Evolutionary conservation across 768 basidiomycete species (phyloP).

Genomic region (Pholiota microspora): DNA sequence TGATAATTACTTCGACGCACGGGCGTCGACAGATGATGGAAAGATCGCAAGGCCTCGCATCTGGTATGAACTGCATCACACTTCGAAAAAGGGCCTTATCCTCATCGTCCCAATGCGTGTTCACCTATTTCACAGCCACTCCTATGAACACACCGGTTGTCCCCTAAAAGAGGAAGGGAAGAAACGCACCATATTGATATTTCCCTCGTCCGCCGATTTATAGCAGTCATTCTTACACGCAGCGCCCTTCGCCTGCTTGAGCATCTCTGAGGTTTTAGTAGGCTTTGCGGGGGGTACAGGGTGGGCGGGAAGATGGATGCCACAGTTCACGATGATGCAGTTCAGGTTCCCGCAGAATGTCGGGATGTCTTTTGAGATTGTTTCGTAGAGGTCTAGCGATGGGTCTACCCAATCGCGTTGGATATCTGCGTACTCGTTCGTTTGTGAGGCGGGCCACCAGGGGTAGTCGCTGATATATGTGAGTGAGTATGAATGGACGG

Average conservation of each 20-base stretch:
- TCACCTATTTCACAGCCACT: constrained; percentile 13
- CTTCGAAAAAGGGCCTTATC: constrained; percentile 29
- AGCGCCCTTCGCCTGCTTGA: neutral
- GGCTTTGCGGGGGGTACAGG: constrained; percentile 1
- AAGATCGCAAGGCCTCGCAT: constrained; percentile 48
- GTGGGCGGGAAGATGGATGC: constrained; percentile 9
- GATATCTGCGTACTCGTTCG: constrained; percentile 35
- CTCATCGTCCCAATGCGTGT: constrained; percentile 24
- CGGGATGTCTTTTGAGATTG: constrained; percentile 28
- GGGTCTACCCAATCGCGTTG: constrained; percentile 6
- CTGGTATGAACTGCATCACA: constrained; percentile 41
- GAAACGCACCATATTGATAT: neutral
- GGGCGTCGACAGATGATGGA: constrained; percentile 44
- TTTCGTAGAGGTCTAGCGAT: constrained; percentile 14
- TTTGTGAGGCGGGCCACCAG: neutral
- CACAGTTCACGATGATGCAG: constrained; percentile 40
- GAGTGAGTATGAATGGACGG: too few relatives aligned
- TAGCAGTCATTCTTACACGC: constrained; percentile 8
- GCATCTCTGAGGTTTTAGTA: constrained; percentile 1
- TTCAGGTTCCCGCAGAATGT: constrained; percentile 46
- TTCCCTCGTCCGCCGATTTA: constrained; percentile 5
- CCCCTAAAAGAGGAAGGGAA: neutral
- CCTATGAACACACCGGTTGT: too few relatives aligned
- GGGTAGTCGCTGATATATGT: neutral
- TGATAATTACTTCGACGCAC: constrained; percentile 53